These are phyloP conservation scores for Olyra latifolia DNA, from an alignment of 176 grass and related monocot genomes.

Conservation along the genomic window DNA sequence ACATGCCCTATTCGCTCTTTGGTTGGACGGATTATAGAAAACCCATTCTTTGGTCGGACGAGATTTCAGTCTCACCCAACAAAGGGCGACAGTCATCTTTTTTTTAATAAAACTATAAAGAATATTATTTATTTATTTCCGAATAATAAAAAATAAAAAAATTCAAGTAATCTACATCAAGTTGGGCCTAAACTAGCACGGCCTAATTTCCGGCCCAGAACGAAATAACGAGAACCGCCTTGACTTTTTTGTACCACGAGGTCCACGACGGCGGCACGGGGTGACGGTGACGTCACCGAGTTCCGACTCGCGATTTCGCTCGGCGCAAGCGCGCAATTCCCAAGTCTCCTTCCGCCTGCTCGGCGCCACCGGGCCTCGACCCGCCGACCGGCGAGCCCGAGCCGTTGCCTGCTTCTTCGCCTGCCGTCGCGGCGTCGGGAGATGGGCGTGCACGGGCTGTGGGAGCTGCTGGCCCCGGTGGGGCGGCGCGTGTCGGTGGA, in stretches of 20 bases:
- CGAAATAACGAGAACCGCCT: conserved; percentile 13
- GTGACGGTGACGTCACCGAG: not conserved
- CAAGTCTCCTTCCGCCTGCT: not conserved
- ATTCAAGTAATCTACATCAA: too few species aligned
- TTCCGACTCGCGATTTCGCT: not conserved
- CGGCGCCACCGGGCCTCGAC: conserved; percentile 6
- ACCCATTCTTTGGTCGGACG: too few species aligned
- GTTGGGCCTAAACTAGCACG: too few species aligned
- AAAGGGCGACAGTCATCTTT: too few species aligned
- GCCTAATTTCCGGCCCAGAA: not conserved
- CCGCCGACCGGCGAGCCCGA: not conserved
- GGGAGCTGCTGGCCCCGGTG: conserved; percentile 86
- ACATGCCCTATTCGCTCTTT: too few species aligned
- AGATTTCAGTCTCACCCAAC: too few species aligned
- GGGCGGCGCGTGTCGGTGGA: conserved; percentile 95
- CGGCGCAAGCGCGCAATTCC: not conserved
- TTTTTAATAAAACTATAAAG: too few species aligned
- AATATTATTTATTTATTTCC: too few species aligned
- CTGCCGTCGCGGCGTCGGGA: not conserved
- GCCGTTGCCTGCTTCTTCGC: not conserved
- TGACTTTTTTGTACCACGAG: not conserved
- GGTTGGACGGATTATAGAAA: too few species aligned
- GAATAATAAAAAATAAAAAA: too few species aligned
- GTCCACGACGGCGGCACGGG: not conserved
- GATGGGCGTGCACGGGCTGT: conserved; percentile 94